Conservation (phyloP, 495 filamentous ascomycete species). For the Annulohypoxylon moriforme region DNA sequence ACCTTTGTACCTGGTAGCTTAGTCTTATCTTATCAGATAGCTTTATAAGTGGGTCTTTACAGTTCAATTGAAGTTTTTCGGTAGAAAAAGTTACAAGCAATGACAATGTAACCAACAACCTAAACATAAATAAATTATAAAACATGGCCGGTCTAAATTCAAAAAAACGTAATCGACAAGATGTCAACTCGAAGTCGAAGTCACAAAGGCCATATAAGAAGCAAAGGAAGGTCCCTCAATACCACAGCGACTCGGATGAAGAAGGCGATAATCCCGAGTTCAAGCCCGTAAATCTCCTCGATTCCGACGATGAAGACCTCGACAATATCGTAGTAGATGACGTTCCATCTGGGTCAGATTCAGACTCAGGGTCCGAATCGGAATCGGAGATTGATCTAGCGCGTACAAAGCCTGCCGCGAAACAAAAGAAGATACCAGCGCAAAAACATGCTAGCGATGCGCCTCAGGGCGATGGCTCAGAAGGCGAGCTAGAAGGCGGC, state of each 20-base stretch:
- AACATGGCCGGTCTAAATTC: conserved; percentile 30
- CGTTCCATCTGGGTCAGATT: conserved; percentile 54
- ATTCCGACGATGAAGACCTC: conserved; percentile 72
- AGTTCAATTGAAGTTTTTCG: conserved; percentile 35
- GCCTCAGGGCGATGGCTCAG: conserved; percentile 46
- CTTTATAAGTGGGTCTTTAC: conserved; percentile 20
- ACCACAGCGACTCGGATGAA: conserved; percentile 75
- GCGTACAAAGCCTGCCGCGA: conserved; percentile 22
- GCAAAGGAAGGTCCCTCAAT: conserved; percentile 74
- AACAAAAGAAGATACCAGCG: conserved; percentile 37
- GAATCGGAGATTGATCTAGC: conserved; percentile 50
- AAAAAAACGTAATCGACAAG: conserved; percentile 45
- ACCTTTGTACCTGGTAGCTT: conserved; percentile 2
- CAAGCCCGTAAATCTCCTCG: conserved; percentile 71
- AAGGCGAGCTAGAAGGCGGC: conserved; percentile 50
- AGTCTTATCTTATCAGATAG: conserved; percentile 32
- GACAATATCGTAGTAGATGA: conserved; percentile 60
- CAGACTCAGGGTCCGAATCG: conserved; percentile 49
- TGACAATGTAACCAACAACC: neutral
- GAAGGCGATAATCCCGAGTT: conserved; percentile 66
- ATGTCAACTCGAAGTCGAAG: conserved; percentile 67
- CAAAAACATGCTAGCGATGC: conserved; percentile 51
- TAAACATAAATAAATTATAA: conserved; percentile 3
- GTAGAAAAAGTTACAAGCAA: conserved; percentile 23
- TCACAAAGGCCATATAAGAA: conserved; percentile 70